Evolutionary conservation across 257 asterid species (phyloP).

Genomic region (Capsicum chinense): DNA sequence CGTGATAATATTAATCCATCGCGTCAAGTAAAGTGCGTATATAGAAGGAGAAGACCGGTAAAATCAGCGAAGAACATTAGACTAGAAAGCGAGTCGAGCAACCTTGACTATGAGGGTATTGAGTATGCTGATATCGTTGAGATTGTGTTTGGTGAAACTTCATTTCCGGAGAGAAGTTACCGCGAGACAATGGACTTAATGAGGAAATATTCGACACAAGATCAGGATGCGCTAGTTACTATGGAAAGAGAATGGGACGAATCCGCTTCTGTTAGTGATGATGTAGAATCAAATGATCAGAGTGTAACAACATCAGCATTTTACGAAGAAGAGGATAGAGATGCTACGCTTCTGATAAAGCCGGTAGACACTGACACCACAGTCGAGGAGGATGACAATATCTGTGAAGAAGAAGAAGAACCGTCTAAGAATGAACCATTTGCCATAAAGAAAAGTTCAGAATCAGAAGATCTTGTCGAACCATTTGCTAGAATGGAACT

Average conservation of each 20-base stretch:
- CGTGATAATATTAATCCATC: neutral
- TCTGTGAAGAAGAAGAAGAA: neutral
- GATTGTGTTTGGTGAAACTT: constrained; percentile 56
- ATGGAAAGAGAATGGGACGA: constrained; percentile 40
- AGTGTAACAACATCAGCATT: constrained; percentile 11
- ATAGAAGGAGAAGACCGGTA: neutral
- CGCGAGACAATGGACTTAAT: constrained; percentile 41
- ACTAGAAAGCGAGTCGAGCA: neutral
- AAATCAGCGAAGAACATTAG: neutral
- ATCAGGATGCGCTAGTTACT: constrained; percentile 40
- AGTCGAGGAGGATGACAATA: constrained; percentile 1
- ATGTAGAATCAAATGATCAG: constrained; percentile 29
- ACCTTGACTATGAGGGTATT: neutral
- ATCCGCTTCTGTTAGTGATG: constrained; percentile 26
- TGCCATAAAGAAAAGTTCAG: neutral
- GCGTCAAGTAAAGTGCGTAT: neutral
- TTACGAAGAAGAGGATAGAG: neutral
- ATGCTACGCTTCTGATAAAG: constrained; percentile 18
- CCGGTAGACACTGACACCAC: constrained; percentile 28
- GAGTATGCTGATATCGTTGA: constrained; percentile 39
- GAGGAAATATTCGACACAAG: constrained; percentile 40
- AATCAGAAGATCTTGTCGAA: constrained; percentile 35
- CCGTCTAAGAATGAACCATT: constrained; percentile 32
- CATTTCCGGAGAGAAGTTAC: constrained; percentile 61
- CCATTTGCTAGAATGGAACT: constrained; percentile 16